phyloP scores from a whole-genome alignment of 2,329 filamentous ascomycete genomes.

The Fusarium subtropicale region DNA sequence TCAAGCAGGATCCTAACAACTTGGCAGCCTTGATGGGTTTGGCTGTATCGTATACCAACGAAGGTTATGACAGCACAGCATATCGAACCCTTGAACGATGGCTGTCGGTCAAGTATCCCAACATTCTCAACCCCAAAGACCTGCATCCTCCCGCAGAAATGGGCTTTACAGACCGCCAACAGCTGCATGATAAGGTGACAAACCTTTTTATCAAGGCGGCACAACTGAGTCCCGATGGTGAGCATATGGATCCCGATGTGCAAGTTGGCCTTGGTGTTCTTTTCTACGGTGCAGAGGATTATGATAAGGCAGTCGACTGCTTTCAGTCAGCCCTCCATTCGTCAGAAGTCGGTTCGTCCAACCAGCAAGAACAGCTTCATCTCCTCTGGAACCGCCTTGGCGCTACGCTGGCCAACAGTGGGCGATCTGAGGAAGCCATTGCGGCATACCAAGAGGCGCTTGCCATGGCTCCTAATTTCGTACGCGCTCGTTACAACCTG shows the following conservation, averaged over 20 bases:
- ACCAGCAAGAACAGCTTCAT: slow-evolving; percentile 87
- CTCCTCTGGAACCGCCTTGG: slow-evolving; percentile 97
- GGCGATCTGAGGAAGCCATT: slow-evolving; percentile 94
- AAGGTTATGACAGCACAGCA: slow-evolving; percentile 96
- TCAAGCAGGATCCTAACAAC: slow-evolving; percentile 89
- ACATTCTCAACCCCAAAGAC: slow-evolving; percentile 77
- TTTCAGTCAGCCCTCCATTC: slow-evolving; percentile 91
- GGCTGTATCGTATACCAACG: slow-evolving; percentile 97
- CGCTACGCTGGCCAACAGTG: slow-evolving; percentile 94
- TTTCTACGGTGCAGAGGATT: slow-evolving; percentile 98
- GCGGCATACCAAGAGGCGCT: slow-evolving; percentile 95
- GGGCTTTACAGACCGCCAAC: slow-evolving; percentile 92
- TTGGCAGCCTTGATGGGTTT: slow-evolving; percentile 92
- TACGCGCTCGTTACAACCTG: slow-evolving; percentile 95
- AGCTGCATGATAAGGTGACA: slow-evolving; percentile 90
- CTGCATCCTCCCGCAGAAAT: slow-evolving; percentile 83
- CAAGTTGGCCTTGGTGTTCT: slow-evolving; percentile 96
- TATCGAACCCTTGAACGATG: slow-evolving; percentile 97
- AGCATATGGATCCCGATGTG: slow-evolving; percentile 98
- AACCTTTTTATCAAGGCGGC: slow-evolving; percentile 92
- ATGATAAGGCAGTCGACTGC: slow-evolving; percentile 98
- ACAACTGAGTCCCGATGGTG: slow-evolving; percentile 89
- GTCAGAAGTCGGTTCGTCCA: slow-evolving; percentile 84
- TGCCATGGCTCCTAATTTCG: slow-evolving; percentile 92
- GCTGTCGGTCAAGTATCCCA: slow-evolving; percentile 94